Evolutionary conservation across 768 basidiomycete genomes (phyloP), one percentile per base, ranked within the genome.

Genomic region (Agrocybe praecox): DNA sequence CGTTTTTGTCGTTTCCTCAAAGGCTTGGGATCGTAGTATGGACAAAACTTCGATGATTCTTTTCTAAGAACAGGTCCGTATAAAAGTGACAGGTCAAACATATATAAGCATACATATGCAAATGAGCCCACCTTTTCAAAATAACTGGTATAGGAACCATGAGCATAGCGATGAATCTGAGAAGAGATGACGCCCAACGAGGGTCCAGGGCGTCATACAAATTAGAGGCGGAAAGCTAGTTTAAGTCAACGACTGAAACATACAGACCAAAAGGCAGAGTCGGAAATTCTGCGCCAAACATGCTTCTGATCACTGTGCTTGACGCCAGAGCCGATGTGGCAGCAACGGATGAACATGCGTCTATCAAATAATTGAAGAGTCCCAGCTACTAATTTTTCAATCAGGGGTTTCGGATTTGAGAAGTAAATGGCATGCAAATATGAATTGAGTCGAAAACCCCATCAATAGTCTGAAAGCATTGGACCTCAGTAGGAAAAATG

Each of bases 291-390:
- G 82, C 81, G 29, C 83, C 86, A 48, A 79, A 80, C 9, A 80
- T 57, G 60, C 82, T 84, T 17, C 84, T 79, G 2, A 79, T 65
- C 15, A 87, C 79, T 0, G 81, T 84, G 50, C 66, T 81, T 2
- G 77, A 75, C 1, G 86, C 80, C 10, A 87, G 69, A 1, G 85
- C 85, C 10, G 83, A 83, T 1, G 86, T 84, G 8, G 85, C 79
- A 5, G 85, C 79, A 5, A 78, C 73, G 55, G 74, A 66, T 19
- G 83, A 67, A 62, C 87, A 87, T 3, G 81, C 76, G 67, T 87
- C 87, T 42, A 88, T 80, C 33, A 86, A 79, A 62, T 88, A 88
- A 59, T 83, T 87, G 60, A 84, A 67, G 46, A 84, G 65, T 10
- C 78, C 73, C 52, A 86, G 63, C 86, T 86, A 52, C 11, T 23